Evolutionary conservation across 768 basidiomycete species (phyloP), one percentile per base, ranked within the genome.

Genomic region (Leccinum boreale): DNA sequence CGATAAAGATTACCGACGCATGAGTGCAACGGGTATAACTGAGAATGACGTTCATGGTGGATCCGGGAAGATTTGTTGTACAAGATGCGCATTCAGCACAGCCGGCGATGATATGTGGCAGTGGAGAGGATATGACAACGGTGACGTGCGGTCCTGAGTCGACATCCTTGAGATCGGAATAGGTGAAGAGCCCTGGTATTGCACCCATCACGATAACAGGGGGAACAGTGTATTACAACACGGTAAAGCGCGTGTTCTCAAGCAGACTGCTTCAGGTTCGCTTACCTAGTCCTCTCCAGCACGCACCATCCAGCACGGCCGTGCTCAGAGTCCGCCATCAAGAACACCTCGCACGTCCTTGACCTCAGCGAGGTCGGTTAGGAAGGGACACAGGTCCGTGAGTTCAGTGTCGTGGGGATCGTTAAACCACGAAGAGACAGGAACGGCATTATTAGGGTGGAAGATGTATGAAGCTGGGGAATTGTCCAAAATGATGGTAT

Each of bases 351-450:
- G 82, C 49, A 98, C 90, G 73, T 99, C 97, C 57, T 87, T 87
- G 33, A 94, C 93, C 24, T 81, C 78, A 33, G 78, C 82, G 35
- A 99, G 81, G 74, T 99, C 97, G 35, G 90, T 77, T 61, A 99
- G 81, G 82, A 99, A 98, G 28, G 94, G 93, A 56, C 94, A 87
- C 52, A 98, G 78, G 74, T 98, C 96, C 42, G 92, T 97, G 62
- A 99, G 81, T 72, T 98, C 96, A 49, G 95, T 96, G 70, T 98
- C 96, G 67, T 98, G 96, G 10, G 95, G 95, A 74, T 94, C 94
- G 73, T 98, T 98, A 79, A 99, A 99, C 97, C 97, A 99, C 57
- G 92, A 94, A 45, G 96, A 98, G 59, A 99, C 95, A 12, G 97
- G 97, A 5, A 98, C 96, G 39, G 97, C 97, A 71, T 98, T 98